Evolutionary conservation across 331 rosid genomes (phyloP).

Genomic region (Cydonia oblonga): DNA sequence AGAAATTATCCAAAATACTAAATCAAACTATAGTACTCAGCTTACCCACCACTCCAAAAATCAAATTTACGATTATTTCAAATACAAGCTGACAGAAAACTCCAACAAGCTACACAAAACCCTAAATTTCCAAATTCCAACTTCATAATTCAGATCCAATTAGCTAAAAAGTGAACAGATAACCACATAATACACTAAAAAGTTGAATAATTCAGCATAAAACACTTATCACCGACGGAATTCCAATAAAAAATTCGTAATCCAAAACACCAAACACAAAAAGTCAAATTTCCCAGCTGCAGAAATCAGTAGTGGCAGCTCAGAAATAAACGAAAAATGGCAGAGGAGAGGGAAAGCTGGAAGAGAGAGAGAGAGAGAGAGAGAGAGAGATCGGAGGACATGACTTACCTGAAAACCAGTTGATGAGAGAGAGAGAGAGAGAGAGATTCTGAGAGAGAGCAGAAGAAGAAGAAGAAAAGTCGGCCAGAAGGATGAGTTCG

Average conservation of each 20-base stretch:
- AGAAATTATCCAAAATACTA: background rate
- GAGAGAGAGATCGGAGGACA: conserved; percentile 17
- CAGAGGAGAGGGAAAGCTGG: background rate
- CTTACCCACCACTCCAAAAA: conserved; percentile 1
- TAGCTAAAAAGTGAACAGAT: conserved; percentile 9
- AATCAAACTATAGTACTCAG: background rate
- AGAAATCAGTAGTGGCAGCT: background rate
- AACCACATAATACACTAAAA: conserved; percentile 5
- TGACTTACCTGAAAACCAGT: conserved; percentile 27
- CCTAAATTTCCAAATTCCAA: background rate
- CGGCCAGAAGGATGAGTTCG: conserved; percentile 43
- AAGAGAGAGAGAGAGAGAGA: conserved; percentile 3
- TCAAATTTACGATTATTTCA: background rate
- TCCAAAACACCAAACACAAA: background rate
- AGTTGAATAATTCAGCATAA: background rate
- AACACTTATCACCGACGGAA: background rate
- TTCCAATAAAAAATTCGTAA: background rate
- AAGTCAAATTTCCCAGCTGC: background rate
- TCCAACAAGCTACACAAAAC: background rate
- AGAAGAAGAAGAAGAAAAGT: conserved; percentile 16
- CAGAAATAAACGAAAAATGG: background rate
- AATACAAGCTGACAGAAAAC: background rate
- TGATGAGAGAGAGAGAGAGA: conserved; percentile 19
- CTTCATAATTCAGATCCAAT: conserved; percentile 43
- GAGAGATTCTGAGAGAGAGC: background rate